phyloP scores from a whole-genome alignment of 73 alveolate genomes.

The Tetrahymena elliotti region DNA sequence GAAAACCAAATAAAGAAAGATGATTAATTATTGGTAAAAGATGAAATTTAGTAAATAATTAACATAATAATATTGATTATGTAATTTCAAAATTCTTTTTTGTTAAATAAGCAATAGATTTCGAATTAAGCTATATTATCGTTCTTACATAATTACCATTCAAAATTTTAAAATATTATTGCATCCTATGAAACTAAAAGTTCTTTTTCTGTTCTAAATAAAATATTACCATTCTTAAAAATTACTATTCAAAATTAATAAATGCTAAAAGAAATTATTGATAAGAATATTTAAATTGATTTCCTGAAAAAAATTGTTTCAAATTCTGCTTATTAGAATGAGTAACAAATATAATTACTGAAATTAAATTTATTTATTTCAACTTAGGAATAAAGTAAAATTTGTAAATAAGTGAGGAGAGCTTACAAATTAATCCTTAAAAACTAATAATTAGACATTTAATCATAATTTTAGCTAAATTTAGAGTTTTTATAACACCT shows the following conservation, averaged over 20 bases:
- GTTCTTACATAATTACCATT: too few relatives aligned
- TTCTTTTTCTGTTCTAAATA: background rate
- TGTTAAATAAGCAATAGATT: background rate
- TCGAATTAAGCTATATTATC: background rate
- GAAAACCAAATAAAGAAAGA: too few relatives aligned
- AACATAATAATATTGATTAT: too few relatives aligned
- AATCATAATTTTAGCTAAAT: too few relatives aligned
- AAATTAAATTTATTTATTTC: background rate
- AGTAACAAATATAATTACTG: background rate
- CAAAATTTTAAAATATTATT: too few relatives aligned
- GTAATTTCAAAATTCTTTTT: background rate
- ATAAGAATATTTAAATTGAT: background rate
- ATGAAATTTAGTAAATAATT: background rate
- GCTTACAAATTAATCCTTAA: background rate
- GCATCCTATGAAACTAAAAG: background rate
- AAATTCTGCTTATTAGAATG: too few relatives aligned
- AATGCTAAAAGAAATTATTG: background rate
- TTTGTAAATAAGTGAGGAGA: background rate
- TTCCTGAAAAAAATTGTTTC: too few relatives aligned
- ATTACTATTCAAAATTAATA: background rate
- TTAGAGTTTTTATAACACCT: background rate
- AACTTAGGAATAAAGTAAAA: too few relatives aligned
- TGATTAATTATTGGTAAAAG: background rate
- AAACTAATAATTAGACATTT: background rate
- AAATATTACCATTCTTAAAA: background rate